Evolutionary conservation across 2,329 filamentous ascomycete genomes (phyloP).

Genomic region (Pestalotiopsis sp.): DNA sequence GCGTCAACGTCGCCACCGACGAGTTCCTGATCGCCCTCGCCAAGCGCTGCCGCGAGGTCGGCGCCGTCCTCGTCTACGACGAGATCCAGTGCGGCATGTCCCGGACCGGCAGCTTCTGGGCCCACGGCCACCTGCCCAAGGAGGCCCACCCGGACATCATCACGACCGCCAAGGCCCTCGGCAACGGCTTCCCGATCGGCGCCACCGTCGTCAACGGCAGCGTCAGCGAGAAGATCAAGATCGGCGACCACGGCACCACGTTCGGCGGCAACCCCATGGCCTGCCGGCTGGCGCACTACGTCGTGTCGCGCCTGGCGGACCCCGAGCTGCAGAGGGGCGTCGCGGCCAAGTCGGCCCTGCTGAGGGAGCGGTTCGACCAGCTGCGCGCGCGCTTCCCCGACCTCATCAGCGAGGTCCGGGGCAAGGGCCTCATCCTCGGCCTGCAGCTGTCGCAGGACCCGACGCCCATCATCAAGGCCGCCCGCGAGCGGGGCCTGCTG

Average conservation of each 20-base stretch:
- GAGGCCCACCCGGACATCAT: conserved; percentile 91
- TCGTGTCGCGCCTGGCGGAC: conserved; percentile 75
- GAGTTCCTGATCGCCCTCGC: conserved; percentile 87
- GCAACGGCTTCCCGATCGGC: conserved; percentile 94
- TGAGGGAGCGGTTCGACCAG: conserved; percentile 47
- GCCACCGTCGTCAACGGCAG: conserved; percentile 65
- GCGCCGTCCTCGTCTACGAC: conserved; percentile 88
- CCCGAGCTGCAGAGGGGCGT: conserved; percentile 70
- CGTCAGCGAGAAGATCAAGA: conserved; percentile 65
- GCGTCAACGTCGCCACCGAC: conserved; percentile 78
- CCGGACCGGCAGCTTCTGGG: conserved; percentile 88
- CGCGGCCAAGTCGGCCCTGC: conserved; percentile 59
- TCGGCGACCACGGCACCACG: conserved; percentile 89
- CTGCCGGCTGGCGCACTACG: conserved; percentile 80
- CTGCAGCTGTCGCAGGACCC: conserved; percentile 78
- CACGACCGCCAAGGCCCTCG: conserved; percentile 92
- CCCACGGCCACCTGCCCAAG: conserved; percentile 69
- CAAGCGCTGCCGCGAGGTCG: conserved; percentile 79
- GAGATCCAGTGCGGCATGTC: conserved; percentile 95
- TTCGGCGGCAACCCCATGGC: conserved; percentile 92
- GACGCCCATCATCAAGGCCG: conserved; percentile 75
- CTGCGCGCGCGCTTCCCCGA: conserved; percentile 58
- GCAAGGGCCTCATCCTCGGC: conserved; percentile 82
- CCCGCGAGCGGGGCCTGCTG: conserved; percentile 81
- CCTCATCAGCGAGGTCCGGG: conserved; percentile 76